phyloP scores from a whole-genome alignment of 345 rosid species.

The Euphorbia peplus region DNA sequence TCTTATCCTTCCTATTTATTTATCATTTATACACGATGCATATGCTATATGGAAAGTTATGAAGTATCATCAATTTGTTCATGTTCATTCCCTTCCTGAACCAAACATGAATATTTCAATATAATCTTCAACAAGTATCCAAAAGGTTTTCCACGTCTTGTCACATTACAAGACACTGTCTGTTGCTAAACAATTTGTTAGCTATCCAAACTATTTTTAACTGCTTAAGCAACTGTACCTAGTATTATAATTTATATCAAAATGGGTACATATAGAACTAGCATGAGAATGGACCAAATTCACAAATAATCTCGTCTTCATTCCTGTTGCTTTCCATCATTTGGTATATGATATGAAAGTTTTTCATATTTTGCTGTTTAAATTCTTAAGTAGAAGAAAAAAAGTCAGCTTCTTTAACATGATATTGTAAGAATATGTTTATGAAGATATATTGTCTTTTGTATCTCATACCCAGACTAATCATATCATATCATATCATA shows the following conservation, averaged over 20 bases:
- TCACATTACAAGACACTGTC: neutral
- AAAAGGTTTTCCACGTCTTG: neutral
- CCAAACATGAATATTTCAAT: neutral
- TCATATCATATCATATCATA: slow-evolving; percentile 13
- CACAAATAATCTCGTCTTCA: no score
- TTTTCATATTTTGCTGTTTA: neutral
- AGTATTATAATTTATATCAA: neutral
- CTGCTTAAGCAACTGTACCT: neutral
- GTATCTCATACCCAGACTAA: neutral
- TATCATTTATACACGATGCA: neutral
- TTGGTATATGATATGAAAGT: neutral
- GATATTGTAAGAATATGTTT: neutral
- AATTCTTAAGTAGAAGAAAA: neutral
- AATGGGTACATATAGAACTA: neutral
- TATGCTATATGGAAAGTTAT: neutral
- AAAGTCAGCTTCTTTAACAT: no score
- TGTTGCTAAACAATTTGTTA: neutral
- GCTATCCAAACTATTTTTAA: neutral
- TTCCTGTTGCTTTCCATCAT: neutral
- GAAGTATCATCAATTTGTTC: neutral
- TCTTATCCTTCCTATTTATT: neutral
- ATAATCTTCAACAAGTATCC: neutral
- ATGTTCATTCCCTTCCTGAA: neutral
- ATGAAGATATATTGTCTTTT: neutral
- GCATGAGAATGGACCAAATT: neutral